A percentile compares a stretch with the other conserved stretches of the same genome.
Conservation (phyloP, 2,329 filamentous ascomycete species). For the Biscogniauxia mediterranea region DNA sequence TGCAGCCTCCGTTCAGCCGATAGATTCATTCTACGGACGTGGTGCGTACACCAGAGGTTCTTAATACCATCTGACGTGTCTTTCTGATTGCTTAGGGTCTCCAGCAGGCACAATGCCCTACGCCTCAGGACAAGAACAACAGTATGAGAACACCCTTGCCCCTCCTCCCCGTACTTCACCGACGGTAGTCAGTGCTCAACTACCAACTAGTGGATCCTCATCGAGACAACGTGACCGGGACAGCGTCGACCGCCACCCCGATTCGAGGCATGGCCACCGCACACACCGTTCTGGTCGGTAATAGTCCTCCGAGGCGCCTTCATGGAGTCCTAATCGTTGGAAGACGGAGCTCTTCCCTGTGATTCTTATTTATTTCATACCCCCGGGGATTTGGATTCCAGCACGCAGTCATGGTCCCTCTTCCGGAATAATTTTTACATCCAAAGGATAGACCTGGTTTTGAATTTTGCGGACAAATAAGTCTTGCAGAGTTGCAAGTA, state of each 20-base stretch:
- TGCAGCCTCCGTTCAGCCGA: slow-evolving; percentile 41
- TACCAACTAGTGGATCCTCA: slow-evolving; percentile 32
- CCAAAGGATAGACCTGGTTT: slow-evolving; percentile 33
- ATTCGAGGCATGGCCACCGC: slow-evolving; percentile 30
- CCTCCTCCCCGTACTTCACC: slow-evolving; percentile 33
- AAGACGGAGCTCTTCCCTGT: slow-evolving; percentile 9
- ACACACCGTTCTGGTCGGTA: slow-evolving; percentile 30
- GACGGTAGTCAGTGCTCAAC: slow-evolving; percentile 30
- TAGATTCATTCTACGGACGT: slow-evolving; percentile 57
- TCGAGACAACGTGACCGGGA: slow-evolving; percentile 31
- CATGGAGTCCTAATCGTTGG: slow-evolving; percentile 20
- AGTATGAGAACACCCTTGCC: slow-evolving; percentile 50
- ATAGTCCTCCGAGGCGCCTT: slow-evolving; percentile 19
- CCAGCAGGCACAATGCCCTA: slow-evolving; percentile 48
- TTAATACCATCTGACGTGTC: slow-evolving; percentile 20
- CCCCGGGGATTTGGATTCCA: slow-evolving; percentile 32
- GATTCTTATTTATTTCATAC: slow-evolving; percentile 32
- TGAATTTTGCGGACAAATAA: slow-evolving; percentile 28
- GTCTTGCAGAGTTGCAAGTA: slow-evolving; percentile 36
- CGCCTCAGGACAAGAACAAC: slow-evolving; percentile 43
- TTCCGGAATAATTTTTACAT: slow-evolving; percentile 28
- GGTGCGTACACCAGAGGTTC: slow-evolving; percentile 51
- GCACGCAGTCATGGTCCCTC: slow-evolving; percentile 23
- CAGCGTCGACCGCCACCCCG: slow-evolving; percentile 31
- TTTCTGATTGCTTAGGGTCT: slow-evolving; percentile 52